These are phyloP conservation scores for Lipomyces lipofer DNA, from an alignment of 805 yeast species.

Conservation along the genomic window DNA sequence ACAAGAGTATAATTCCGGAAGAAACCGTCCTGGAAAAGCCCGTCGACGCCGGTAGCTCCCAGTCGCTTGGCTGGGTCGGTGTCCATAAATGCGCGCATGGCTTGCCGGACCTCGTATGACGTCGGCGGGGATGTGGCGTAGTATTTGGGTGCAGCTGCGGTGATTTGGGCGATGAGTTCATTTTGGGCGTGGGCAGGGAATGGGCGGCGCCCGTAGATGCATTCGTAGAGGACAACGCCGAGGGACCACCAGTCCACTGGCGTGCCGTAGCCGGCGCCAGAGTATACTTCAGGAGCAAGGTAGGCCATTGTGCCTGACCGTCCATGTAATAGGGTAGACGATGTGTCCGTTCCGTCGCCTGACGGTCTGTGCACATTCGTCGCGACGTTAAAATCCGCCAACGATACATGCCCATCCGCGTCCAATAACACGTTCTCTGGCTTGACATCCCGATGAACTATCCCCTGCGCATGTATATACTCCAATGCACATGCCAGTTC, in stretches of 20 bases:
- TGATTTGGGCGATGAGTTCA: slow-evolving; percentile 12
- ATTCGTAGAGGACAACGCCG: slow-evolving; percentile 40
- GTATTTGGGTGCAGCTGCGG: slow-evolving; percentile 7
- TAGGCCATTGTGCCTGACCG: slow-evolving; percentile 36
- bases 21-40: slow-evolving; percentile 75
- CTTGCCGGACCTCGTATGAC: slow-evolving; percentile 68
- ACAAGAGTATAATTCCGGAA: slow-evolving; percentile 48
- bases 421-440: slow-evolving; percentile 52
- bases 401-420: slow-evolving; percentile 62
- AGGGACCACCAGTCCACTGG: slow-evolving; percentile 41
- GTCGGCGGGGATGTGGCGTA: slow-evolving; percentile 44
- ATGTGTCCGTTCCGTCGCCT: not conserved
- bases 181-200: slow-evolving; percentile 27
- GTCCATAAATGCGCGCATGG: slow-evolving; percentile 61
- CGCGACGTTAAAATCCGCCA: slow-evolving; percentile 54
- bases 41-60: slow-evolving; percentile 72
- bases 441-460: slow-evolving; percentile 31
- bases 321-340: slow-evolving; percentile 20
- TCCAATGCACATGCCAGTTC: slow-evolving; percentile 38
- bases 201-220: slow-evolving; percentile 36
- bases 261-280: slow-evolving; percentile 31
- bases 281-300: slow-evolving; percentile 38
- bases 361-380: slow-evolving; percentile 17
- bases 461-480: slow-evolving; percentile 27
- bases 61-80: slow-evolving; percentile 66